These are phyloP conservation scores for Debaryomyces tyrocola DNA, from an alignment of 805 yeast species.

Conservation along the genomic window DNA sequence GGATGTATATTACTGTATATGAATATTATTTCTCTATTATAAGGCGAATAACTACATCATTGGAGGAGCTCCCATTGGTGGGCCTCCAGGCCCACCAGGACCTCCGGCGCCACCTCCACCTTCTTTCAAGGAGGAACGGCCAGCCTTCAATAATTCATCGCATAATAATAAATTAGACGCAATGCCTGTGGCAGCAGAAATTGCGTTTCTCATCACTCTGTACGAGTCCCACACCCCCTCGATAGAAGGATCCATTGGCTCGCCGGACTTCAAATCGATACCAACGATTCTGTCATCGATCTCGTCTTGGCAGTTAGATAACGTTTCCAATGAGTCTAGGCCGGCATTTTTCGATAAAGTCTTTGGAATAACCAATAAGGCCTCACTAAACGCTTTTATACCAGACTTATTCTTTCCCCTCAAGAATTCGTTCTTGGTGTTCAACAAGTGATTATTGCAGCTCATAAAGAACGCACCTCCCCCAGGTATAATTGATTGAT, in stretches of 20 bases:
- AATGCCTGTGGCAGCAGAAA: conserved; percentile 90
- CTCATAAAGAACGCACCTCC: conserved; percentile 95
- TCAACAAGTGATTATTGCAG: conserved; percentile 65
- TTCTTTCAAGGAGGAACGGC: conserved; percentile 85
- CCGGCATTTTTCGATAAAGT: conserved; percentile 92
- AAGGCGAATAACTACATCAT: conserved; percentile 10
- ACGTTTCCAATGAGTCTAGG: conserved; percentile 85
- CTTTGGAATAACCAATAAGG: conserved; percentile 87
- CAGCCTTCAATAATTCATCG: conserved; percentile 96
- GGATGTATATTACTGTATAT: not conserved
- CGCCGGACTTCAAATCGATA: conserved; percentile 86
- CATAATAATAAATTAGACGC: conserved; percentile 89
- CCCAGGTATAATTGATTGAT: conserved; percentile 86
- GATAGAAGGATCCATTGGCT: conserved; percentile 90
- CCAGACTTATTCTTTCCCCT: conserved; percentile 91
- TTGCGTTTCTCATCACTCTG: conserved; percentile 90
- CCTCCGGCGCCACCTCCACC: conserved; percentile 31
- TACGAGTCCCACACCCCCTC: conserved; percentile 97
- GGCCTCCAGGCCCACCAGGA: conserved; percentile 16
- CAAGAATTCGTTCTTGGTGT: conserved; percentile 49
- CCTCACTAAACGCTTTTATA: conserved; percentile 90
- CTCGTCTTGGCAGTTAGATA: conserved; percentile 88
- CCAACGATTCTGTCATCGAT: conserved; percentile 85
- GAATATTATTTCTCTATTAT: not conserved
- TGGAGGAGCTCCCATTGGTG: conserved; percentile 18